Percentiles rank a stretch among this genome's conserved stretches.
Conservation (phyloP, 345 rosid species). For the Syzygium aqueum region DNA sequence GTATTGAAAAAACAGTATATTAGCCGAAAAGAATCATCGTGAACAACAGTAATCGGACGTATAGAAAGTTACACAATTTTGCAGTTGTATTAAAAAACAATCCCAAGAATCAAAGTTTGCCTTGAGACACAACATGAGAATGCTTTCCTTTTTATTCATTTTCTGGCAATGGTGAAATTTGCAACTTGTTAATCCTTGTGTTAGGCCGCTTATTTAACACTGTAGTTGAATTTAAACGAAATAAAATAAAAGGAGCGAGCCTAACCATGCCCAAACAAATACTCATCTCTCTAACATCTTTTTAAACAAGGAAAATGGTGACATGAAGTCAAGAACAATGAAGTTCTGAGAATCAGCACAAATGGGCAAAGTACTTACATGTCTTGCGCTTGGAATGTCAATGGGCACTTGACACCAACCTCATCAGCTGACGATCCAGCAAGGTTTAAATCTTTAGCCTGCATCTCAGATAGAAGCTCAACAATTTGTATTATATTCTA, state of each 20-base stretch:
- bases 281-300: not conserved
- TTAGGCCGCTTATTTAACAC: not conserved
- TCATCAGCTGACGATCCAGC: constrained; percentile 63
- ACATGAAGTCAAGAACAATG: not conserved
- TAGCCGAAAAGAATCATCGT: not conserved
- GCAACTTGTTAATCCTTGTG: not conserved
- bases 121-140: not conserved
- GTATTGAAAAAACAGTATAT: not conserved
- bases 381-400: constrained; percentile 48
- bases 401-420: constrained; percentile 36
- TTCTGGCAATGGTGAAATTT: not conserved
- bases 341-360: not conserved
- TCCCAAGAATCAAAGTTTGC: not conserved
- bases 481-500: not conserved
- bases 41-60: not conserved
- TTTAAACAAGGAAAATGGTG: not conserved
- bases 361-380: constrained; percentile 39
- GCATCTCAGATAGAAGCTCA: not conserved
- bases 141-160: not conserved
- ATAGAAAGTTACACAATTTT: not conserved
- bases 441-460: constrained; percentile 83
- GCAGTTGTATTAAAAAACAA: not conserved
- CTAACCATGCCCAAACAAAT: not conserved
- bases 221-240: not conserved
- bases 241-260: not conserved